Evolutionary conservation across 2,329 filamentous ascomycete genomes (phyloP).

Genomic region (Beauveria brongniartii): DNA sequence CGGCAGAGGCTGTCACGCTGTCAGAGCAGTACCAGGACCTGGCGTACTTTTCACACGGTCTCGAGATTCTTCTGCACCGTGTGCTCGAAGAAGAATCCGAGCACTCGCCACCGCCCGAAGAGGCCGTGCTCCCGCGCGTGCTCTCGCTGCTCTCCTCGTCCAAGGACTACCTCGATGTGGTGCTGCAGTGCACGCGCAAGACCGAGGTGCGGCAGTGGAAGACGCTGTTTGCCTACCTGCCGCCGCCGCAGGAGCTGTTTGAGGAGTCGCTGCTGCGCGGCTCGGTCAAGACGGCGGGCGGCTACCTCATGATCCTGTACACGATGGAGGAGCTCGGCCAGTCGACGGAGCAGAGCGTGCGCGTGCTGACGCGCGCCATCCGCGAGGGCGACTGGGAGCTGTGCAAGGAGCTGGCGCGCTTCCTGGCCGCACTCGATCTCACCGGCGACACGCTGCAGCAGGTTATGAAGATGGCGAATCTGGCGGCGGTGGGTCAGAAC

Average conservation of each 20-base stretch:
- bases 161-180: conserved; percentile 83
- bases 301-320: conserved; percentile 91
- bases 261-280: conserved; percentile 83
- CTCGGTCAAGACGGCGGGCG: conserved; percentile 87
- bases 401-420: conserved; percentile 90
- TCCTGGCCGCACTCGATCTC: conserved; percentile 85
- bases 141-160: conserved; percentile 62
- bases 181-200: conserved; percentile 94
- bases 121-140: conserved; percentile 56
- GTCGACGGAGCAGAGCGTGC: conserved; percentile 69
- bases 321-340: conserved; percentile 64
- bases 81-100: conserved; percentile 95
- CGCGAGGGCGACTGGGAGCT: conserved; percentile 87
- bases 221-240: conserved; percentile 84
- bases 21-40: conserved; percentile 80
- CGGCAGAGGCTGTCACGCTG: conserved; percentile 71
- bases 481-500: conserved; percentile 14
- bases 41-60: conserved; percentile 84
- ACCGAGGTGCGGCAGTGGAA: conserved; percentile 94
- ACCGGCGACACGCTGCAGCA: conserved; percentile 70
- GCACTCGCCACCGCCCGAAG: conserved; percentile 51
- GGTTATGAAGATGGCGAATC: conserved; percentile 57
- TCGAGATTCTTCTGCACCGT: conserved; percentile 87
- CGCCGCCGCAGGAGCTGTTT: conserved; percentile 84
- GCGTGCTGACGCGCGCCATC: conserved; percentile 73